Conservation (phyloP, 2,329 filamentous ascomycete genomes). For the Apiospora saccharicola region DNA sequence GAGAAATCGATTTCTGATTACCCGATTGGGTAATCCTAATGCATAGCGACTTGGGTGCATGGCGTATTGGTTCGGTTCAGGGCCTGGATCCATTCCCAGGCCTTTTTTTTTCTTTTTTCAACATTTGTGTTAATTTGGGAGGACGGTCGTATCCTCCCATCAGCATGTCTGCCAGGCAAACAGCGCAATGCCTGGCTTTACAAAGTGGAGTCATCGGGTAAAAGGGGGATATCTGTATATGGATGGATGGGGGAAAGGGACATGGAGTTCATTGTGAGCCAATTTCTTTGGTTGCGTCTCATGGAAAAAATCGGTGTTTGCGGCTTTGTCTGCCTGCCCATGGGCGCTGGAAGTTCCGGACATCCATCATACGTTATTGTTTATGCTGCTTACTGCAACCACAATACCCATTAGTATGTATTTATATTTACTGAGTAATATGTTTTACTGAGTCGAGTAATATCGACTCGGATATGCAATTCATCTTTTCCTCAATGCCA, state of each 20-base stretch:
- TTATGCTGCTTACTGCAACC: slow-evolving; percentile 21
- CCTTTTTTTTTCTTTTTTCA: slow-evolving; percentile 18
- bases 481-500: neutral
- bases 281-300: slow-evolving; percentile 17
- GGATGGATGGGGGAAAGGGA: neutral
- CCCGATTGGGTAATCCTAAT: slow-evolving; percentile 20
- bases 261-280: slow-evolving; percentile 16
- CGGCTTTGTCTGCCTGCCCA: slow-evolving; percentile 18
- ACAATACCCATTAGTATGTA: slow-evolving; percentile 24
- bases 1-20: neutral
- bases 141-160: neutral
- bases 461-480: slow-evolving; percentile 3
- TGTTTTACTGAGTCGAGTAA: neutral
- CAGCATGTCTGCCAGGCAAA: neutral
- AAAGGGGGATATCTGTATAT: slow-evolving; percentile 2
- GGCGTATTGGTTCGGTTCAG: slow-evolving; percentile 18
- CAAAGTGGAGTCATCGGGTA: slow-evolving; percentile 18
- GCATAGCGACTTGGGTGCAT: slow-evolving; percentile 28
- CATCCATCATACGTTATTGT: slow-evolving; percentile 8
- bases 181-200: neutral
- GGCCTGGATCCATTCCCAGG: slow-evolving; percentile 5
- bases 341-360: slow-evolving; percentile 18
- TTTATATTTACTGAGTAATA: slow-evolving; percentile 20
- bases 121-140: slow-evolving; percentile 19
- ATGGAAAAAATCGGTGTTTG: slow-evolving; percentile 7